Evolutionary conservation across 2,329 filamentous ascomycete genomes (phyloP), one percentile per base, ranked within the genome.

Genomic region (Colletotrichum ledebouriae): DNA sequence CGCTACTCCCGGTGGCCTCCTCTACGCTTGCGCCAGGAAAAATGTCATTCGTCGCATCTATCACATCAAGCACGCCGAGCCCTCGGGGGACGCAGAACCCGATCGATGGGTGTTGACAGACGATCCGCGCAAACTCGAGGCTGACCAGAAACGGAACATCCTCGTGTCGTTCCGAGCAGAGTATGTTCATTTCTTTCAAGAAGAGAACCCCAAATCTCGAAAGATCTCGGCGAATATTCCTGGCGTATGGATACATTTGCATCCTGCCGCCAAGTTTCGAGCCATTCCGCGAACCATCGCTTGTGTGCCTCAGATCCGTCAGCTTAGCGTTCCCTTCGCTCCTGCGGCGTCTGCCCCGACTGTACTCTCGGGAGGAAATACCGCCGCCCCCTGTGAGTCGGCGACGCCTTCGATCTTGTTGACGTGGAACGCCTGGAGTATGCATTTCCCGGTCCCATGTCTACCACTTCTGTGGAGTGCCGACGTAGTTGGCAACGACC

Each of bases 51-150:
- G 20, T 6, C 58, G 34, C 2, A 25, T 57, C 37, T 70, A 63
- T 39, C 63, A 59, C 3, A 53, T 63, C 22, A 7, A 62, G 7
- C 39, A 70, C 22, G 22, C 33, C 25, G 42, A 57, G 13, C 33
- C 22, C 3, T 41, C 13, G 15, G 41, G 29, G 9, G 13, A n/a
- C 49, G 47, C 53, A n/a, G 37, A 44, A 2, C 11, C 42, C 12
- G 68, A 68, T 29, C 59, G 41, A 41, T 70, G 64, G 68, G 46
- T 69, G 2, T 25, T 67, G 42, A 59, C 67, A 3, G 46, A 29
- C 20, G 56, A 59, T n/a, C 25, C 63, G 11, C 20, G 55, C 22
- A 60, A 66, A 34, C 55, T 66, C 22, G 66, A 69, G 5, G 20
- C 62, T 4, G 66, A 60, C 20, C 49, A 69, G 5, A 41, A n/a